Evolutionary conservation across 2,329 filamentous ascomycete genomes (phyloP).

Genomic region (Alternaria gaisen): DNA sequence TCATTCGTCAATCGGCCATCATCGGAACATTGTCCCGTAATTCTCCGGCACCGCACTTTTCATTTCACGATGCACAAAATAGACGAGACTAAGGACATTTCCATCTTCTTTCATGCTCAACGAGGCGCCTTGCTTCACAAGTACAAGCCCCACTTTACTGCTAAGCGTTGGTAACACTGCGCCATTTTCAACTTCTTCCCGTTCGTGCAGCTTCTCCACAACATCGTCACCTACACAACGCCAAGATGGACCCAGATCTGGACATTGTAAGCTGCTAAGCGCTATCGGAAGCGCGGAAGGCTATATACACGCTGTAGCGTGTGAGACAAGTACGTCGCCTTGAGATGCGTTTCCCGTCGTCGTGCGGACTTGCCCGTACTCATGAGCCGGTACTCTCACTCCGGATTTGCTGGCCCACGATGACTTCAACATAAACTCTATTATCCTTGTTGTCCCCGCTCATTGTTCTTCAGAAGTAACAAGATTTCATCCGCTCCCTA

Average conservation of each 20-base stretch:
- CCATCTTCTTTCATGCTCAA: constrained; percentile 3
- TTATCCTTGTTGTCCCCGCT: constrained; percentile 11
- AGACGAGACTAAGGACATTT: constrained; percentile 1
- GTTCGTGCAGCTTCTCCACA: background rate
- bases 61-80: constrained; percentile 2
- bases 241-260: constrained; percentile 32
- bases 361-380: constrained; percentile 1
- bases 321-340: constrained; percentile 26
- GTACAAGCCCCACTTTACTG: constrained; percentile 1
- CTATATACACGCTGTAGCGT: constrained; percentile 12
- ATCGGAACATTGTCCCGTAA: constrained; percentile 23
- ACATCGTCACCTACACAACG: background rate
- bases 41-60: constrained; percentile 16
- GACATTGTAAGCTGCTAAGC: constrained; percentile 23
- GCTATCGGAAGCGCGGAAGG: constrained; percentile 21
- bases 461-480: constrained; percentile 13
- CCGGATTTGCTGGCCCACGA: constrained; percentile 5
- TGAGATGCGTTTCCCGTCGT: constrained; percentile 7
- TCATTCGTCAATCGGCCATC: constrained; percentile 21
- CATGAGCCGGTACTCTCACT: constrained; percentile 3
- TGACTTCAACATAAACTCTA: background rate
- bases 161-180: constrained; percentile 1
- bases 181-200: background rate
- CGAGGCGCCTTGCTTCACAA: background rate
- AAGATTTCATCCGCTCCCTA: constrained; percentile 3